Evolutionary conservation across 176 grass and related monocot genomes (phyloP).

Genomic region (Triticum dicoccoides): DNA sequence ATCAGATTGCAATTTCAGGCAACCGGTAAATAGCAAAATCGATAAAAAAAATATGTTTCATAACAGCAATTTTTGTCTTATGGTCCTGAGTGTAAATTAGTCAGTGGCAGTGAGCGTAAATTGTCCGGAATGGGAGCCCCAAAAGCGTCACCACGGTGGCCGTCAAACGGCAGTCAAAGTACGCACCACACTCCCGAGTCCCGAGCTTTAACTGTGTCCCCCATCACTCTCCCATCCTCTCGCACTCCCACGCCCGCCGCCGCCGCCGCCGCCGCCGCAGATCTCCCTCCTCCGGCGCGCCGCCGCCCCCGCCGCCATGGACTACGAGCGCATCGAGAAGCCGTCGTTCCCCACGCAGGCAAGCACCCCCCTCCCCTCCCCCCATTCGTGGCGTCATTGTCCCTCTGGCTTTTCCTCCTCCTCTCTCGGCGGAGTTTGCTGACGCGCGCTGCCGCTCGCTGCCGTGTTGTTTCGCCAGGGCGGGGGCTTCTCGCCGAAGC

Average conservation of each 20-base stretch:
- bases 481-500: constrained; percentile 93
- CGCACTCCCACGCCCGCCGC: constrained; percentile 13
- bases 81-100: too few relatives aligned
- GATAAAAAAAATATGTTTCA: too few relatives aligned
- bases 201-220: constrained; percentile 24
- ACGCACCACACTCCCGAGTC: constrained; percentile 19
- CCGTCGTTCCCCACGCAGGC: constrained; percentile 69
- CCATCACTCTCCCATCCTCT: neutral
- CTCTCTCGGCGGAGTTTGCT: neutral
- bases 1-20: too few relatives aligned
- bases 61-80: too few relatives aligned
- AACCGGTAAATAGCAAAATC: too few relatives aligned
- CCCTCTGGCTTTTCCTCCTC: neutral
- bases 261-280: neutral
- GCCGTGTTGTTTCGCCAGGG: constrained; percentile 30
- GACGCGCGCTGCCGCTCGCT: neutral
- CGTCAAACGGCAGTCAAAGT: constrained; percentile 58
- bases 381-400: neutral
- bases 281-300: constrained; percentile 2
- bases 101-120: neutral
- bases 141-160: neutral
- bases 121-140: neutral
- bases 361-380: neutral
- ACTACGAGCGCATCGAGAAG: constrained; percentile 96
- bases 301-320: constrained; percentile 45